phyloP scores from a whole-genome alignment of 2,329 filamentous ascomycete species.

The Madurella fahalii region DNA sequence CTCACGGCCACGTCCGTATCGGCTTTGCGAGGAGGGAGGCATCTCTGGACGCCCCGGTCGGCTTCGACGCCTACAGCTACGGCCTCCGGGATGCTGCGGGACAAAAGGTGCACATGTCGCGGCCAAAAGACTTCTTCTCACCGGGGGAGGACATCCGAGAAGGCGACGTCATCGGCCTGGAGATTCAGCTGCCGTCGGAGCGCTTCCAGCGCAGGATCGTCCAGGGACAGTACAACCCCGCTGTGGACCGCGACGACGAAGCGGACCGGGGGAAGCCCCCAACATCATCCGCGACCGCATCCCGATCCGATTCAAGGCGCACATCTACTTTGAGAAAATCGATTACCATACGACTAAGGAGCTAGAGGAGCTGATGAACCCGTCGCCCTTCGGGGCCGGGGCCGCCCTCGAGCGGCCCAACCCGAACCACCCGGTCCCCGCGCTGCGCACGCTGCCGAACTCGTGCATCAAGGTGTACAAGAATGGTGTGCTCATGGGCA shows the following conservation, averaged over 20 bases:
- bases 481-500: constrained; percentile 82
- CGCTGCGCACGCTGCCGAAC: constrained; percentile 80
- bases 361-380: constrained; percentile 78
- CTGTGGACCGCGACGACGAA: constrained; percentile 65
- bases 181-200: constrained; percentile 85
- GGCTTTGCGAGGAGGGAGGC: constrained; percentile 83
- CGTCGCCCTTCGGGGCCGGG: constrained; percentile 48
- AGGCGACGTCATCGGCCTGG: constrained; percentile 89
- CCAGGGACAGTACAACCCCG: constrained; percentile 80
- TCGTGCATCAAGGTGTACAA: constrained; percentile 89
- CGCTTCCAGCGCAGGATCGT: constrained; percentile 84
- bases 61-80: constrained; percentile 90
- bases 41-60: constrained; percentile 76
- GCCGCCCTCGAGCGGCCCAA: constrained; percentile 54
- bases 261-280: constrained; percentile 50
- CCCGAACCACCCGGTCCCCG: constrained; percentile 66
- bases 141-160: constrained; percentile 75
- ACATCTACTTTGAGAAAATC: constrained; percentile 89
- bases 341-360: constrained; percentile 86
- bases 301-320: constrained; percentile 88
- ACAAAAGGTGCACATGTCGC: constrained; percentile 88
- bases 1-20: constrained; percentile 68
- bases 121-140: constrained; percentile 85
- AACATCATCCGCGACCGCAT: constrained; percentile 95
- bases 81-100: constrained; percentile 85